phyloP scores from a whole-genome alignment of 2,329 filamentous ascomycete genomes.

The Xylaria sp. region DNA sequence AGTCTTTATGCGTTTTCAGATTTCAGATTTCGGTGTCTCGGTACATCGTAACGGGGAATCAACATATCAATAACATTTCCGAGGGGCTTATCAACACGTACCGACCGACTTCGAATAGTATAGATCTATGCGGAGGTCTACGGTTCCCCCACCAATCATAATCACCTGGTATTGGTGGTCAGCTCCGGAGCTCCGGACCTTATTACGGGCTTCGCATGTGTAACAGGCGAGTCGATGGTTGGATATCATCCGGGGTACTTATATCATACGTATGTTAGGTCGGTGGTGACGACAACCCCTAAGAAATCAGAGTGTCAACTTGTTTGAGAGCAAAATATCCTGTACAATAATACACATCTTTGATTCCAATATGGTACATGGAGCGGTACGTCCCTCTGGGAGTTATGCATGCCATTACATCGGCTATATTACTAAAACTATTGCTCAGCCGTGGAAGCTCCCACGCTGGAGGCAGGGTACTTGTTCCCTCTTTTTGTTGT shows the following conservation, averaged over 20 bases:
- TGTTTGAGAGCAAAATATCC: background rate
- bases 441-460: background rate
- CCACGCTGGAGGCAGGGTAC: background rate
- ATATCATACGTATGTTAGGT: constrained; percentile 7
- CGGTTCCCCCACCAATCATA: background rate
- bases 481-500: background rate
- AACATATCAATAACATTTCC: background rate
- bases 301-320: background rate
- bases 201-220: background rate
- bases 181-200: constrained; percentile 4
- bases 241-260: constrained; percentile 2
- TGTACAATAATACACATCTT: constrained; percentile 5
- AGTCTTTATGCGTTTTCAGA: background rate
- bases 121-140: background rate
- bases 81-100: background rate
- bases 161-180: background rate
- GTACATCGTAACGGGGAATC: background rate
- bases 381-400: background rate
- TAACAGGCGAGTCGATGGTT: background rate
- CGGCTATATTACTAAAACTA: background rate
- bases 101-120: background rate
- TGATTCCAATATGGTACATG: background rate
- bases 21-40: constrained; percentile 4
- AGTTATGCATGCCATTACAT: background rate
- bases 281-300: constrained; percentile 2